Evolutionary conservation across 306 rosid genomes (phyloP), one percentile per base, ranked within the genome.

Genomic region (Cicer chorassanicum): DNA sequence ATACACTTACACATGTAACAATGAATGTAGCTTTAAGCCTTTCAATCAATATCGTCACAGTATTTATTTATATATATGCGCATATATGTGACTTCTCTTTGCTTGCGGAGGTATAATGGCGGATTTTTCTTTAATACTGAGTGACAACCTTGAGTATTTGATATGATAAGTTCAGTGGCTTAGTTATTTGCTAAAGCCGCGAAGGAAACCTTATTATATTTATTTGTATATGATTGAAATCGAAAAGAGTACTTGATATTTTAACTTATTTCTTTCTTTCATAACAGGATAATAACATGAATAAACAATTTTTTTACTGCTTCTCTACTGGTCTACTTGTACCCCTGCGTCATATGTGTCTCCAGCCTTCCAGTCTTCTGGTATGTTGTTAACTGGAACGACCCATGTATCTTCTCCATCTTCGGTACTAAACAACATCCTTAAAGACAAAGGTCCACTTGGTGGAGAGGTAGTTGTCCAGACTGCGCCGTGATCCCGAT

Each of bases 381-480:
- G 94, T 55, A 91, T 90, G 81, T 84, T 80, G 15, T 90, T 90
- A 29, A 72, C 72, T 7, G 98, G 98, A 70, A 82, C 96, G 29
- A 90, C 81, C 97, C 98, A 91, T n/a, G 84, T 61, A 75, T 94
- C 95, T 7, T 90, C 88, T 65, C 87, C 97, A 12, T 83, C 90
- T 6, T 87, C 93, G 19, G 84, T 87, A 51, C 91, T 91, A 68
- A 94, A 78, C 55, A 94, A 42, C 97, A 89, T 94, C 78, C 96
- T 87, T 63, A 91, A 39, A 7, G 87, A 88, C 84, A 91, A 65
- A 13, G 97, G 84, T 39, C 98, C 98, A 42, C 89, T 87, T 0
- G 98, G 98, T 9, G 96, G 88, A 21, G 97, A 66, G 7, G 79
- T 73, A 0, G 91, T 78, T 5, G 95, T 90, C 98, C 98, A 94